Base-by-base conservation (phyloP, 2,329 filamentous ascomycete species). In the Orbilia ellipsospora region DNA sequence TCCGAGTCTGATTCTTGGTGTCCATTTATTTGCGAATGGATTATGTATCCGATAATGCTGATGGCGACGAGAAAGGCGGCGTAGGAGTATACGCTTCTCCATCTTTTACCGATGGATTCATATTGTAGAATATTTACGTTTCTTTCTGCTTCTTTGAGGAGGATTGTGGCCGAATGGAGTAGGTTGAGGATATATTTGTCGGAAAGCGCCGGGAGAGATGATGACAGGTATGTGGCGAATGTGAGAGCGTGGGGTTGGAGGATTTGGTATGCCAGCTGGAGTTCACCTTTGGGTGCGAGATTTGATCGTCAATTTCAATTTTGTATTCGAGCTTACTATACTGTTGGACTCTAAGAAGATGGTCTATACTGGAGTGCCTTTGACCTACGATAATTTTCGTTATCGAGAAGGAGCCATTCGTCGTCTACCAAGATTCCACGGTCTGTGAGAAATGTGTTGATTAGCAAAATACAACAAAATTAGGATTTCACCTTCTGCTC, bases 101-200 rank as follows among this genome's bases (percentile, higher is more conserved):
- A 75, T 13, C 72, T 59, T 36, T 64, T 56, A 15, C 64, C 72
- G 26, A 36, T 45, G 2, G 64, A 31, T 0, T 52, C 64, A 31
- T 75, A 59, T 48, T 75, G 72, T 28, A 75, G 52, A 1, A 18
- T 65, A 16, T 75, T 75, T 2, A 75, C 59, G n/a, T 75, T 68
- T 51, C 60, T 20, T 15, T 75, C 72, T n/a, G 72, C 72, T 36
- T 69, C 57, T 60, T 54, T 55, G 6, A 75, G 28, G 7, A 75
- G 57, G 13, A 61, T 15, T n/a, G 64, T 61, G 6, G 57, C 57
- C 1, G 72, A 44, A n/a, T 48, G 45, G 10, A 60, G 16, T 42
- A 44, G 4, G 18, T 60, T 10, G 2, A 52, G 45, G 36, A 62
- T 36, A 4, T 61, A 36, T n/a, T 31, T 18, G n/a, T 42, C 36